Conservation (phyloP, 148 eudicot genomes). For the Suaeda aralocaspica region DNA sequence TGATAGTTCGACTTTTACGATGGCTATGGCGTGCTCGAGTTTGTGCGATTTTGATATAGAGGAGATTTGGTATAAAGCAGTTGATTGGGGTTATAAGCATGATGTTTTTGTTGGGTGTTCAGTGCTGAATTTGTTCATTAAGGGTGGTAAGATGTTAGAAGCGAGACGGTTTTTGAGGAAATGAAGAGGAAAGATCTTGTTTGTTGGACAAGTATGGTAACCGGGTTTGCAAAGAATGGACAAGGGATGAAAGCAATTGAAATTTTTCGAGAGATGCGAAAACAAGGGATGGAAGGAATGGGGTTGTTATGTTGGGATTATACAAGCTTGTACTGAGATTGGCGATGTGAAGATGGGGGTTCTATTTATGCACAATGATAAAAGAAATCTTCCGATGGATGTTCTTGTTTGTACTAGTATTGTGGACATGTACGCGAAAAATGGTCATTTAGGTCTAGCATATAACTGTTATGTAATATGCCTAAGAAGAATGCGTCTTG, state of each 20-base stretch:
- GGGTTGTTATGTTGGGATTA: conserved; percentile 57
- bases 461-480: conserved; percentile 43
- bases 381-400: conserved; percentile 39
- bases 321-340: conserved; percentile 55
- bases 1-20: conserved; percentile 77
- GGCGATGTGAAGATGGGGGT: conserved; percentile 42
- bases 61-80: conserved; percentile 41
- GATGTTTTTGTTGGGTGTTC: conserved; percentile 72
- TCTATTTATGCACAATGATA: conserved; percentile 64
- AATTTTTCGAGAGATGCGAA: conserved; percentile 40
- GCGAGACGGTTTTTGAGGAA: conserved; percentile 50
- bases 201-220: conserved; percentile 64
- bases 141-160: conserved; percentile 55
- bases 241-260: conserved; percentile 40
- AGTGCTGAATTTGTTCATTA: conserved; percentile 52
- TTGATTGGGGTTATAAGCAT: conserved; percentile 47
- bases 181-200: conserved; percentile 52
- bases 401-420: conserved; percentile 52
- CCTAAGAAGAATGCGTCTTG: conserved; percentile 45
- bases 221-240: conserved; percentile 54
- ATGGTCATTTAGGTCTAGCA: conserved; percentile 48
- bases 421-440: conserved; percentile 70
- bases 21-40: conserved; percentile 59
- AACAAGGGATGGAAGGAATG: conserved; percentile 48
- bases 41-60: conserved; percentile 52